phyloP scores from a whole-genome alignment of 2,329 filamentous ascomycete species.

The Ophiostoma pallidulum region DNA sequence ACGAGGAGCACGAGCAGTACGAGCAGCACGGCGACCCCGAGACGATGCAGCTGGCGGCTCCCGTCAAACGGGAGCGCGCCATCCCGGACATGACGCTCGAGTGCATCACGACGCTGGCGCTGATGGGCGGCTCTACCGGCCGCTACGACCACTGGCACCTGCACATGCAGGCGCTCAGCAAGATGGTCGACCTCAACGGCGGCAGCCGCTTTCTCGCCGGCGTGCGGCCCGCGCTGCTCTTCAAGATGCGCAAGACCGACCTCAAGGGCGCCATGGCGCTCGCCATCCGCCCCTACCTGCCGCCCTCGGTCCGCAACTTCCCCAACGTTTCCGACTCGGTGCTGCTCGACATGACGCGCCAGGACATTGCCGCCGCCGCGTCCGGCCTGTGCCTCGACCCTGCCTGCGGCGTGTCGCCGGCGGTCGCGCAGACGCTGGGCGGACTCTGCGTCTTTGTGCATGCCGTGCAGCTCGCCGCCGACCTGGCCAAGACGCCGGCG shows the following conservation, averaged over 20 bases:
- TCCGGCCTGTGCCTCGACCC: conserved; percentile 16
- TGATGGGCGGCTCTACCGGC: conserved; percentile 25
- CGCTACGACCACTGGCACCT: conserved; percentile 30
- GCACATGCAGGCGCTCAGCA: conserved; percentile 27
- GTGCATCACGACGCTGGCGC: conserved; percentile 25
- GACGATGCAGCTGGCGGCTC: not conserved
- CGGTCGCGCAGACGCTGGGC: conserved; percentile 20
- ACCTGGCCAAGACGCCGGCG: conserved; percentile 12
- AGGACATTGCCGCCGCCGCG: conserved; percentile 14
- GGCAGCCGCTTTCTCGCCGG: conserved; percentile 10
- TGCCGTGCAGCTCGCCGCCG: conserved; percentile 18
- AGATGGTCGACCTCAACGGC: conserved; percentile 24
- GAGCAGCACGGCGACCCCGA: not conserved
- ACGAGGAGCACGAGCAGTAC: not conserved
- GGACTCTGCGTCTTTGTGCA: conserved; percentile 21
- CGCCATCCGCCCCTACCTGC: conserved; percentile 24
- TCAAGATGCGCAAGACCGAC: conserved; percentile 24
- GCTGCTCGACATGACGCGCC: conserved; percentile 16
- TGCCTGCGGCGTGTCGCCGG: conserved; percentile 18
- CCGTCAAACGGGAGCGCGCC: not conserved
- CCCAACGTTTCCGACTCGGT: conserved; percentile 18
- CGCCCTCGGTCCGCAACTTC: conserved; percentile 20
- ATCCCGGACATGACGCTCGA: conserved; percentile 22
- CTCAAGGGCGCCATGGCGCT: conserved; percentile 27
- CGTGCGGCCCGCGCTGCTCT: conserved; percentile 14